phyloP scores from a whole-genome alignment of 2,329 filamentous ascomycete genomes.

The Camillea tinctor region DNA sequence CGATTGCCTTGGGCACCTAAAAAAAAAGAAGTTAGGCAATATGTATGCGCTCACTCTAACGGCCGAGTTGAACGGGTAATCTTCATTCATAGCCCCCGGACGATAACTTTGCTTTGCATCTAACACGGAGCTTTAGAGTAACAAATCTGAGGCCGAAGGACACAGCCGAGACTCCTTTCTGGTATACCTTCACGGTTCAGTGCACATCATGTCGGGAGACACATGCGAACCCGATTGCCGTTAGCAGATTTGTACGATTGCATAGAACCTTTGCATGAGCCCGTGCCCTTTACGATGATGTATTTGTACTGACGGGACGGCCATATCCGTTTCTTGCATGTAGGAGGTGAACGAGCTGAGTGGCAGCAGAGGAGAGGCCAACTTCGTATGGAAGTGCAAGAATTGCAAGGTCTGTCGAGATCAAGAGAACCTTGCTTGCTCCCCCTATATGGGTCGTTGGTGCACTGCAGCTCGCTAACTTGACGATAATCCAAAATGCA shows the following conservation, averaged over 20 bases:
- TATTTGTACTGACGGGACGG: not conserved
- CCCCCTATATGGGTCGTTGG: no score
- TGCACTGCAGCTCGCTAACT: not conserved
- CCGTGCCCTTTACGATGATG: not conserved
- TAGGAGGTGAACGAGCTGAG: conserved; percentile 89
- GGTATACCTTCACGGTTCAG: conserved; percentile 97
- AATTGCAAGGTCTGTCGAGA: conserved; percentile 76
- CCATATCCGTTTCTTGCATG: conserved; percentile 7
- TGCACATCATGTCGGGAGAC: conserved; percentile 96
- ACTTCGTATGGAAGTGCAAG: conserved; percentile 99
- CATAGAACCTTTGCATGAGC: conserved; percentile 12
- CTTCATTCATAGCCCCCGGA: not conserved
- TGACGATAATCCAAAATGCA: conserved; percentile 33
- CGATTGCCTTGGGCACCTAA: no score
- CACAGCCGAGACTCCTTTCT: conserved; percentile 79
- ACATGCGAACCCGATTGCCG: conserved; percentile 80
- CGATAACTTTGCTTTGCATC: not conserved
- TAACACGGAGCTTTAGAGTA: conserved; percentile 57
- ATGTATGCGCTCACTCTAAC: conserved; percentile 68
- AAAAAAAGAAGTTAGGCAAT: no score
- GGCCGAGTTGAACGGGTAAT: conserved; percentile 69
- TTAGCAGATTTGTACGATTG: conserved; percentile 78
- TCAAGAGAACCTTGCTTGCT: no score
- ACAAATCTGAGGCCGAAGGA: conserved; percentile 86
- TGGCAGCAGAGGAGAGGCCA: conserved; percentile 90